Base-by-base conservation (phyloP, 179 eudicot species). In the Dionaea muscipula region DNA sequence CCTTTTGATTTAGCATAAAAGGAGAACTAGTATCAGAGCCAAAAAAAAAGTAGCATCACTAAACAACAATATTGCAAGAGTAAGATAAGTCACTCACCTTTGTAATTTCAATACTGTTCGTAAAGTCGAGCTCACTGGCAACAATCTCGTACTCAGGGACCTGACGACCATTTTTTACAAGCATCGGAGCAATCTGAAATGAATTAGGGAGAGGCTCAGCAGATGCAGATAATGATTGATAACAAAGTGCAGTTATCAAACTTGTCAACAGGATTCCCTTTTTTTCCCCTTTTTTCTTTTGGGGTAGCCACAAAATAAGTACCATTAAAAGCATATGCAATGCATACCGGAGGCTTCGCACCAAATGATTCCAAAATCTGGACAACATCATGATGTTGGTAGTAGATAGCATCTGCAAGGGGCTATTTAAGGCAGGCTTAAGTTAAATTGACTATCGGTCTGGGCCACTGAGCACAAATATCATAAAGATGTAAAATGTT, bases 131-230 rank as follows among this genome's bases (percentile, higher is more conserved):
- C 58, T 75, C 79, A 27, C 47, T 47, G 15, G 70, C 65, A 70
- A 56, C 62, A 53, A 75, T 60, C 64, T 75, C 79, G 47, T 67
- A 75, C 67, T 70, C 79, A 40, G 75, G 79, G 65, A 75, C 67
- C 28, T 70, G 70, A 52, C 52, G 59, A 14, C 19, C 41, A 56
- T 31, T 62, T 22, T 66, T 56, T 56, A 59, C 66, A 62, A 59
- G 72, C 75, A 66, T 69, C 4, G 78, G 72, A 49, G 68, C 60
- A n/a, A 59, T 26, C 78, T 74, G 65, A n/a, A 52, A 63, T 33
- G 35, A 5, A 15, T 37, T 26, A 3, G 46, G 41, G n/a, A 2
- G 1, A 38, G 3, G 38, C 33, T 58, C 17, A 58, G 25, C 13
- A 20, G 25, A 38, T 16, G 56, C 7, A 38, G 3, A 12, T 12